Conservation (phyloP, 2,329 filamentous ascomycete species). For the Allantophomopsis lycopodina region DNA sequence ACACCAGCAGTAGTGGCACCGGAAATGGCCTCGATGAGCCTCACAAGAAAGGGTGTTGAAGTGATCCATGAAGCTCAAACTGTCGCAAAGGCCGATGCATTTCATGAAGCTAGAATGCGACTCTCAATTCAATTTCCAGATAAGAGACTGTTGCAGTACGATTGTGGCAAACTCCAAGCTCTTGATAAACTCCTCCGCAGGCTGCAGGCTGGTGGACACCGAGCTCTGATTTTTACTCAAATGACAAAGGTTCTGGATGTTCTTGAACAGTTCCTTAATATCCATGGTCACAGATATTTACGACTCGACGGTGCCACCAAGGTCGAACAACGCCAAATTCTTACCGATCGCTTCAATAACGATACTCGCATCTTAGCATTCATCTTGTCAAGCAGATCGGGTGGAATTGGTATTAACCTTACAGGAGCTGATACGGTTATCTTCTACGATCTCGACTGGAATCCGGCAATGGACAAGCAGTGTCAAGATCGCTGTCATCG, state of each 20-base stretch:
- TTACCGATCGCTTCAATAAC: slow-evolving; percentile 94
- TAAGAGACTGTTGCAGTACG: slow-evolving; percentile 89
- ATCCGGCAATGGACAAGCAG: slow-evolving; percentile 98
- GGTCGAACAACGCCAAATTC: slow-evolving; percentile 85
- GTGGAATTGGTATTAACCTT: slow-evolving; percentile 89
- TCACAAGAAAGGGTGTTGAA: slow-evolving; percentile 45
- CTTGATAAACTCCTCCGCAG: slow-evolving; percentile 76
- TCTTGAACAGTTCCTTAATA: slow-evolving; percentile 92
- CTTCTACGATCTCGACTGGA: slow-evolving; percentile 99
- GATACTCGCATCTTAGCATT: slow-evolving; percentile 88
- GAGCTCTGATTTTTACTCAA: slow-evolving; percentile 95
- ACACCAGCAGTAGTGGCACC: slow-evolving; percentile 79
- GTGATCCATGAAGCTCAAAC: slow-evolving; percentile 41
- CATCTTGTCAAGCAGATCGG: slow-evolving; percentile 88
- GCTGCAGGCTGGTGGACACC: slow-evolving; percentile 79
- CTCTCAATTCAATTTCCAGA: slow-evolving; percentile 94
- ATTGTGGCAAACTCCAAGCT: slow-evolving; percentile 90
- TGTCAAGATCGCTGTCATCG: slow-evolving; percentile 96
- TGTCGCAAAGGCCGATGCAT: slow-evolving; percentile 60
- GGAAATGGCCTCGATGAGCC: slow-evolving; percentile 54
- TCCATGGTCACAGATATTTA: slow-evolving; percentile 93
- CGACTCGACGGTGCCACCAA: slow-evolving; percentile 94
- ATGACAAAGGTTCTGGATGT: slow-evolving; percentile 99
- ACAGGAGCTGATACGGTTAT: slow-evolving; percentile 96
- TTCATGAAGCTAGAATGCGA: slow-evolving; percentile 86